A percentile compares a stretch with the other conserved stretches of the same genome.
phyloP scores from a whole-genome alignment of 345 rosid species.

The Eucalyptus pauciflora region DNA sequence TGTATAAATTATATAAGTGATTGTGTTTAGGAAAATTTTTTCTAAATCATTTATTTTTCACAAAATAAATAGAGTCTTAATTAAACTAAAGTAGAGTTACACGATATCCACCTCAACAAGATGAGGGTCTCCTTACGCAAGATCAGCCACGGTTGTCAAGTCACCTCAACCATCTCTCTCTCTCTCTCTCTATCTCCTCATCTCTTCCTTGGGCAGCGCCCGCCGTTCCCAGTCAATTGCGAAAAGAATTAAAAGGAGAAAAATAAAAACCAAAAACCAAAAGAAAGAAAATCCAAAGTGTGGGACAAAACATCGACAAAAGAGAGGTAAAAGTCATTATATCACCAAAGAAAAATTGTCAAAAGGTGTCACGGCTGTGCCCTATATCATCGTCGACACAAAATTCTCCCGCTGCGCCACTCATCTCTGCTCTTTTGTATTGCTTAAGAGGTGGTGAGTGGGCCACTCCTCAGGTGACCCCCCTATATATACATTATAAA shows the following conservation, averaged over 20 bases:
- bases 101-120: no score
- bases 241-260: not conserved
- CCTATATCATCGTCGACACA: no score
- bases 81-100: no score
- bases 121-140: no score
- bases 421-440: no score
- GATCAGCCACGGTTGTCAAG: not conserved
- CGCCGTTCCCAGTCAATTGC: not conserved
- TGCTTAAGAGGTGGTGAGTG: no score
- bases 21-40: no score
- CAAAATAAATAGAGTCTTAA: no score
- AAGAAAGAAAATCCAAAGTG: not conserved
- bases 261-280: not conserved
- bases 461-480: not conserved
- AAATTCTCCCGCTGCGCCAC: no score
- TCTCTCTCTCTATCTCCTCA: not conserved
- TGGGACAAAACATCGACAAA: not conserved
- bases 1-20: no score
- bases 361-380: not conserved
- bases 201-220: not conserved
- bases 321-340: not conserved
- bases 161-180: not conserved
- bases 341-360: not conserved
- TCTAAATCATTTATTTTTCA: no score
- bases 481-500: not conserved